Conservation (phyloP, 129 eudicot species). For the Erigeron canadensis region DNA sequence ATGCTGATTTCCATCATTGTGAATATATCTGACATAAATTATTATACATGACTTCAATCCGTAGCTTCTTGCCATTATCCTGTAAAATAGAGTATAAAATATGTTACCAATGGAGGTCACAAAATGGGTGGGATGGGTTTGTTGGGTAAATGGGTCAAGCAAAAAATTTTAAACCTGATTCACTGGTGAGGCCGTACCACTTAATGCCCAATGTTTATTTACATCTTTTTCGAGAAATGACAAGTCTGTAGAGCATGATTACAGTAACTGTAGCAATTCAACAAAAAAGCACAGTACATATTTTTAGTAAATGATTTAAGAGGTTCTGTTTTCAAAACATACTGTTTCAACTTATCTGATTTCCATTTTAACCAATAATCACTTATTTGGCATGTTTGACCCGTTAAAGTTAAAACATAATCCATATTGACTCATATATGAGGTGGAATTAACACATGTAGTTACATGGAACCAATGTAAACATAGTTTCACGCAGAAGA, state of each 20-base stretch:
- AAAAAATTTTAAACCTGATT: background rate
- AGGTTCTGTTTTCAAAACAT: background rate
- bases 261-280: background rate
- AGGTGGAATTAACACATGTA: background rate
- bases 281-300: background rate
- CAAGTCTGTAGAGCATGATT: background rate
- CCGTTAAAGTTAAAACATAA: background rate
- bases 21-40: background rate
- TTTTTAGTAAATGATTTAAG: background rate
- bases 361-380: background rate
- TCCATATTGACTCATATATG: background rate
- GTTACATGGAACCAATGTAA: conserved; percentile 2
- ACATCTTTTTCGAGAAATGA: background rate
- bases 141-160: background rate
- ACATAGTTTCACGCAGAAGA: conserved; percentile 1
- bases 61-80: conserved; percentile 6
- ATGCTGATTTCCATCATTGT: background rate
- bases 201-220: background rate
- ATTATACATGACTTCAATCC: background rate
- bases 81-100: conserved; percentile 8
- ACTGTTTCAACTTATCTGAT: background rate
- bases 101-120: background rate
- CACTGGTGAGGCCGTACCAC: background rate
- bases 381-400: background rate
- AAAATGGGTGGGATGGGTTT: background rate